Percentiles rank a stretch among this genome's conserved stretches.
phyloP scores from a whole-genome alignment of 306 rosid species.

The Prunus fruticosa region DNA sequence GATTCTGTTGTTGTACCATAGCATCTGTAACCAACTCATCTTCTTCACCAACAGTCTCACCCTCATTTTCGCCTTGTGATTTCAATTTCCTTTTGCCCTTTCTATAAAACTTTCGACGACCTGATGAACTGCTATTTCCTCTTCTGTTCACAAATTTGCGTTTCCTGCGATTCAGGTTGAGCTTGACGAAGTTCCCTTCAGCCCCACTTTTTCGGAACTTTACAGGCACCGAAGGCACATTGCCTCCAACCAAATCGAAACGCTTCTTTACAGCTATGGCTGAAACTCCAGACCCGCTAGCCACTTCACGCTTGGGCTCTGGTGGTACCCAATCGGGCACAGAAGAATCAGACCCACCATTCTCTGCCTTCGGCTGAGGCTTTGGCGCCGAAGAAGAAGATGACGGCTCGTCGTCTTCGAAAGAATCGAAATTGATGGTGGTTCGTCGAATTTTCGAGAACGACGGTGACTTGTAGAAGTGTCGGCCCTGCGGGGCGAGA shows the following conservation, averaged over 20 bases:
- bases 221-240: slow-evolving; percentile 37
- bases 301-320: slow-evolving; percentile 17
- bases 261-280: slow-evolving; percentile 29
- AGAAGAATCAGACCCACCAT: not conserved
- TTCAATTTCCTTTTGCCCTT: slow-evolving; percentile 38
- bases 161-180: slow-evolving; percentile 52
- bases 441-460: slow-evolving; percentile 60
- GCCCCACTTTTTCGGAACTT: slow-evolving; percentile 43
- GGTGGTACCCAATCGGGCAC: slow-evolving; percentile 15
- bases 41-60: slow-evolving; percentile 33
- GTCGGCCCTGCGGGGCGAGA: slow-evolving; percentile 42
- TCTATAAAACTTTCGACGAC: slow-evolving; percentile 34
- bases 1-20: slow-evolving; percentile 26
- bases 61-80: slow-evolving; percentile 25
- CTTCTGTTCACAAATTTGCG: slow-evolving; percentile 49
- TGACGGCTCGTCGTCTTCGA: slow-evolving; percentile 16
- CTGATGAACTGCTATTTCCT: slow-evolving; percentile 25
- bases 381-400: slow-evolving; percentile 14
- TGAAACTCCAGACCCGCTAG: not conserved
- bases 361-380: slow-evolving; percentile 6
- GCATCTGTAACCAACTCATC: slow-evolving; percentile 34
- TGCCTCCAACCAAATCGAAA: slow-evolving; percentile 62
- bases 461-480: slow-evolving; percentile 53
- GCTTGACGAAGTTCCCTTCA: slow-evolving; percentile 80
- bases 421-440: slow-evolving; percentile 31